These are phyloP conservation scores for Lodderomyces margitis DNA, from an alignment of 1,139 yeast species.

Conservation along the genomic window DNA sequence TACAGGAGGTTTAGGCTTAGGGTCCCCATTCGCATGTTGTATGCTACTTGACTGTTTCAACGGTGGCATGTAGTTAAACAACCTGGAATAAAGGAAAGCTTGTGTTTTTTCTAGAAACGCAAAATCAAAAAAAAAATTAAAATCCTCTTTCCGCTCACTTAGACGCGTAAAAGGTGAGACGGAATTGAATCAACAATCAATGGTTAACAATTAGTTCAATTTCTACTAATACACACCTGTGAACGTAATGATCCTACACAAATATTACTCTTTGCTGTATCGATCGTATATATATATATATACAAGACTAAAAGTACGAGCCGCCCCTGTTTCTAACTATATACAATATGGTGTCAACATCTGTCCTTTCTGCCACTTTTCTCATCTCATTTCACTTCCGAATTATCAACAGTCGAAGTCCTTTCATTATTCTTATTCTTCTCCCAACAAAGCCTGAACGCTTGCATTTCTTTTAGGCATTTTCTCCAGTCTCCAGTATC, in stretches of 20 bases:
- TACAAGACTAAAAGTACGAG: neutral
- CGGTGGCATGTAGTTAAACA: neutral
- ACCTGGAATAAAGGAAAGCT: neutral
- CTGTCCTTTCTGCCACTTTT: no score
- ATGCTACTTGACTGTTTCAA: neutral
- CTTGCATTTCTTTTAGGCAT: constrained; percentile 66
- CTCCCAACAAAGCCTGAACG: constrained; percentile 69
- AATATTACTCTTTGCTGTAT: no score
- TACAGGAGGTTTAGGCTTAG: neutral
- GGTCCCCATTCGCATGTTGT: neutral
- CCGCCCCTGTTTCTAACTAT: neutral
- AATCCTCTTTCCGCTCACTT: no score
- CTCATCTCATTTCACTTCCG: neutral
- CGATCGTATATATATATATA: no score
- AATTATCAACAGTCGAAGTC: constrained; percentile 47
- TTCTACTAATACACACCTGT: no score
- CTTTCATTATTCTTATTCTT: constrained; percentile 55
- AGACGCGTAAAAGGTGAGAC: no score
- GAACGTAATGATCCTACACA: no score
- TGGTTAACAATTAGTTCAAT: no score
- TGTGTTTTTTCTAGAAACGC: neutral
- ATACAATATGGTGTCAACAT: neutral
- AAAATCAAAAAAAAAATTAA: neutral
- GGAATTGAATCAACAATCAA: no score
- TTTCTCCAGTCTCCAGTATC: constrained; percentile 80